Percentiles rank a stretch among this genome's conserved stretches.
Evolutionary conservation across 129 eudicot genomes (phyloP).

Genomic region (Heracleum sosnowskyi): DNA sequence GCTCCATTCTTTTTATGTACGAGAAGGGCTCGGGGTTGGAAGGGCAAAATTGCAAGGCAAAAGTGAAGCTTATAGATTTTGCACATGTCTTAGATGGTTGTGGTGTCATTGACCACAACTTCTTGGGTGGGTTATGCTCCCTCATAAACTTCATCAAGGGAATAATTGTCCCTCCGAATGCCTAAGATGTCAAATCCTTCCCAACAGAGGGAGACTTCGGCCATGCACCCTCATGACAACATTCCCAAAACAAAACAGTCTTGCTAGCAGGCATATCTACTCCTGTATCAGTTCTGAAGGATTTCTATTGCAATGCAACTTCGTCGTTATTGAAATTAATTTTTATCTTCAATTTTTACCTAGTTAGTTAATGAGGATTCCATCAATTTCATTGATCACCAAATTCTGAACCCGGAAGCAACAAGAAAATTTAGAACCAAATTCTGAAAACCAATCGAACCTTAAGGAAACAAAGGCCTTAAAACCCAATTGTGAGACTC

Average conservation of each 20-base stretch:
- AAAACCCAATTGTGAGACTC: too few species aligned
- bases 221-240: neutral
- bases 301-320: neutral
- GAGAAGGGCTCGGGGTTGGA: slow-evolving; percentile 36
- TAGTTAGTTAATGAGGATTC: too few species aligned
- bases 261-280: neutral
- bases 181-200: slow-evolving; percentile 3
- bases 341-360: too few species aligned
- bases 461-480: too few species aligned
- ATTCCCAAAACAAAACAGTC: neutral
- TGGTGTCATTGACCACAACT: slow-evolving; percentile 85
- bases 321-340: neutral
- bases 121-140: slow-evolving; percentile 91
- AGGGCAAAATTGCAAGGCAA: slow-evolving; percentile 28
- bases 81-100: slow-evolving; percentile 65
- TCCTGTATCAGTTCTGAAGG: neutral
- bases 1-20: slow-evolving; percentile 58
- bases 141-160: slow-evolving; percentile 61
- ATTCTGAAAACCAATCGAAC: too few species aligned
- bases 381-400: too few species aligned
- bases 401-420: too few species aligned
- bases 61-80: slow-evolving; percentile 71
- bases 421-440: too few species aligned
- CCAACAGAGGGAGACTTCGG: slow-evolving; percentile 13
- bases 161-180: slow-evolving; percentile 23